phyloP scores from a whole-genome alignment of 208 protist species.

The Blechomonas ayalai region DNA sequence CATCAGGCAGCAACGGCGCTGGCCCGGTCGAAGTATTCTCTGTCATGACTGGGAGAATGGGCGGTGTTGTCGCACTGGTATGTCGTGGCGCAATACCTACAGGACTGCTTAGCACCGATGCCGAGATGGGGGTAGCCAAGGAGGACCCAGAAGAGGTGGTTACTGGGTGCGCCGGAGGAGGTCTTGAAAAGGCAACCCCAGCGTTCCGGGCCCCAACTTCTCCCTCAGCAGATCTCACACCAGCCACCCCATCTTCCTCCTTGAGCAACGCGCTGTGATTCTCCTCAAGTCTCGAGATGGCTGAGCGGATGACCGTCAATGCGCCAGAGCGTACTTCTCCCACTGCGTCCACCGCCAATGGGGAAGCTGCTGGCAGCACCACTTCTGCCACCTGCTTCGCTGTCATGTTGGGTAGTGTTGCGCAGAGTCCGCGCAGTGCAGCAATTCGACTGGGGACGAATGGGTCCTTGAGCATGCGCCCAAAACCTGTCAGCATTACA shows the following conservation, averaged over 20 bases:
- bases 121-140: too few species aligned
- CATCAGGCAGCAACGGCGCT: too few species aligned
- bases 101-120: too few species aligned
- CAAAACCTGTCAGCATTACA: conserved; percentile 54
- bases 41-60: too few species aligned
- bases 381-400: conserved; percentile 35
- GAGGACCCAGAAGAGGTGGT: too few species aligned
- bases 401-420: conserved; percentile 27
- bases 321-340: conserved; percentile 37
- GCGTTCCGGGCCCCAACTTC: not conserved
- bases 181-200: not conserved
- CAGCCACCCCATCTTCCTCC: too few species aligned
- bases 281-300: conserved; percentile 6
- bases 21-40: too few species aligned
- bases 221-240: not conserved
- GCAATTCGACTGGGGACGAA: conserved; percentile 66
- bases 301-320: conserved; percentile 23
- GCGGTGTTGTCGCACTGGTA: too few species aligned
- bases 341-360: conserved; percentile 53
- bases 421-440: conserved; percentile 42
- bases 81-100: too few species aligned
- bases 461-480: conserved; percentile 74
- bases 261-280: conserved; percentile 5
- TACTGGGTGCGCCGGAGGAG: not conserved
- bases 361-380: conserved; percentile 46